Base-by-base conservation (phyloP, 345 rosid species). In the Citrus cavaleriei region DNA sequence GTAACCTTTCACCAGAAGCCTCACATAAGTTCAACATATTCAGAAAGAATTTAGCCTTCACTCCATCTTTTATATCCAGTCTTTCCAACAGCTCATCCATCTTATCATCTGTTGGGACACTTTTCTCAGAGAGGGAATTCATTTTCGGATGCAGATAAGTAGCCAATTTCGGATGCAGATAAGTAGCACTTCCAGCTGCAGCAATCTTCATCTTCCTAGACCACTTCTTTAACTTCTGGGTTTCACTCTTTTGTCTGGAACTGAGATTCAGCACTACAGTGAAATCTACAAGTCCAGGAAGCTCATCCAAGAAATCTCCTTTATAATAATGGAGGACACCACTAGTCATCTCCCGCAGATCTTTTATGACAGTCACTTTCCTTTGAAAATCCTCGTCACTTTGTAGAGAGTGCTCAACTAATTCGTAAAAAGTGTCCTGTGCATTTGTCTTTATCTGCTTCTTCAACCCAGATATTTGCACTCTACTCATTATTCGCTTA, bases 281-380 rank as follows among this genome's bases (percentile, higher is more conserved):
- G 82, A 90, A 95, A 79, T 95, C 98, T 71, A 84, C 84, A 21
- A 93, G 91, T 67, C 95, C 96, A 24, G 90, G 98, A 77, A 95
- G 95, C 88, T 93, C 91, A 54, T 92, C 99, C 61, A 88, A 72
- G 83, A 91, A 93, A 82, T 95, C 96, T 65, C 97, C 98, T 84
- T 92, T 95, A 81, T 95, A 92, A 76, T 93, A 95, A 78, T 95
- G 99, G 73, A 95, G 92, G 65, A 95, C 87, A 30, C 83, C 81
- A 67, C 86, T 78, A 7, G 98, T 95, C 99, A 93, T 93, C 81
- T 93, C 90, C 2, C 97, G 93, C 25, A 95, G 89, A 85, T 95
- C 97, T 67, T 80, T 92, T 51, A 92, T 92, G 79, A 95, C 88
- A 40, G 86, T 78, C 40, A 83, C 92, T 84, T 88, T 92, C 58